These are phyloP conservation scores for Paecilomyces variotii DNA, from an alignment of 2,329 filamentous ascomycete species.

Conservation along the genomic window DNA sequence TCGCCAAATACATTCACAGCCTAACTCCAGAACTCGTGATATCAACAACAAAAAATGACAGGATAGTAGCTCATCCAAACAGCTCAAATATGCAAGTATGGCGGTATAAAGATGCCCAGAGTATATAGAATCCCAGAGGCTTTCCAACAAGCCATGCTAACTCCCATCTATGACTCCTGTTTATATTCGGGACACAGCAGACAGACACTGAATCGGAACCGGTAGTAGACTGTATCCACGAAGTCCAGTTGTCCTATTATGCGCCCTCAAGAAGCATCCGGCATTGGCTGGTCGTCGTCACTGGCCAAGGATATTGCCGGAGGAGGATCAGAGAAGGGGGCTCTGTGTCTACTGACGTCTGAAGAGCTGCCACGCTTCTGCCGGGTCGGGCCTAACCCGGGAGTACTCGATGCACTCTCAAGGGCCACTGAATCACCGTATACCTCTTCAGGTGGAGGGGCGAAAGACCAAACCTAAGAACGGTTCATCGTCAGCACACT, in stretches of 20 bases:
- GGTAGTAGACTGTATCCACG: not conserved
- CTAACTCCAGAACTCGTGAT: conserved; percentile 9
- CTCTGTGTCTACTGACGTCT: conserved; percentile 11
- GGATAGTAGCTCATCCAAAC: not conserved
- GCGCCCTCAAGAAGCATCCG: conserved; percentile 17
- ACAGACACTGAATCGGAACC: not conserved
- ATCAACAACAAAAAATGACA: not conserved
- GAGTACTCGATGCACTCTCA: conserved; percentile 26
- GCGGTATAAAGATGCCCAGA: not conserved
- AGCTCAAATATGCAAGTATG: not conserved
- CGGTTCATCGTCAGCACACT: conserved; percentile 13
- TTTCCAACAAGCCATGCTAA: not conserved
- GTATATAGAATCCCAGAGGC: not conserved
- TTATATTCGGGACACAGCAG: not conserved
- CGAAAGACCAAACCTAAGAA: conserved; percentile 83
- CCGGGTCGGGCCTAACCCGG: conserved; percentile 15
- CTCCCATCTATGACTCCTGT: not conserved
- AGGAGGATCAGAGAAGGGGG: conserved; percentile 25
- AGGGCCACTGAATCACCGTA: conserved; percentile 18
- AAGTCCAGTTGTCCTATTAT: not conserved
- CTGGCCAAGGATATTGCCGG: conserved; percentile 16
- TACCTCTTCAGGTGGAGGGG: conserved; percentile 53
- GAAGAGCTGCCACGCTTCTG: conserved; percentile 9
- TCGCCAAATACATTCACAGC: conserved; percentile 2
- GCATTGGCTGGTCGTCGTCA: conserved; percentile 27